Percentiles rank a stretch among this genome's conserved stretches.
Conservation (phyloP, 2,329 filamentous ascomycete genomes). For the Herpotrichia juniperi region DNA sequence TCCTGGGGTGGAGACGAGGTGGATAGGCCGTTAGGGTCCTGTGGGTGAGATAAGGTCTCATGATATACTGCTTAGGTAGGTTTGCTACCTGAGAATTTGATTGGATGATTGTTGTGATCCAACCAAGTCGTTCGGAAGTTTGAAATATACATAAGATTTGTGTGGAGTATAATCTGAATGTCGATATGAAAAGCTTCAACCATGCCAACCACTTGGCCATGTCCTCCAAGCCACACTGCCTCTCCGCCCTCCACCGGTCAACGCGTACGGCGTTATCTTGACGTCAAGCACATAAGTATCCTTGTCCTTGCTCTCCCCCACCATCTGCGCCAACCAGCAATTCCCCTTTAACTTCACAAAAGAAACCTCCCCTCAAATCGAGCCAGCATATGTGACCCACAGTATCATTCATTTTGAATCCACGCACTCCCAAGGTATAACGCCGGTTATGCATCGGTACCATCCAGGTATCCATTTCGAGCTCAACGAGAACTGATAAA, state of each 20-base stretch:
- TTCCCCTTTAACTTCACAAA: neutral
- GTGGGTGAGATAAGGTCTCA: too few species aligned
- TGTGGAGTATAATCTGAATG: neutral
- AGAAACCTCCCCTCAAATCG: neutral
- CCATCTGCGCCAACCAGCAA: neutral
- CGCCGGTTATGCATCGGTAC: conserved; percentile 23
- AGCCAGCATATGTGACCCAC: neutral
- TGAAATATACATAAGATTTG: neutral
- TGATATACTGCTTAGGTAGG: too few species aligned
- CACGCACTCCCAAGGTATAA: conserved; percentile 8
- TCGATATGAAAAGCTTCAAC: conserved; percentile 1
- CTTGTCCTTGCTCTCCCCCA: conserved; percentile 1
- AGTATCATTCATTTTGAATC: conserved; percentile 11
- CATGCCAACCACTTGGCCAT: neutral
- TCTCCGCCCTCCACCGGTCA: neutral
- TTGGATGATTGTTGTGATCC: too few species aligned
- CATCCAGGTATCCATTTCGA: conserved; percentile 17
- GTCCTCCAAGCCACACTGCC: neutral
- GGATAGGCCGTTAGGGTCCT: too few species aligned
- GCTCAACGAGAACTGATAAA: conserved; percentile 12
- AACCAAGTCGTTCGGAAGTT: neutral
- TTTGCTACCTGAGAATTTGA: too few species aligned
- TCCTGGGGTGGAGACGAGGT: too few species aligned
- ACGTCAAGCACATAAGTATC: conserved; percentile 4
- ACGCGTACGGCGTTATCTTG: neutral